Evolutionary conservation across 108 stramenopile genomes (phyloP), one percentile per base, ranked within the genome.

Genomic region (Pseudonitzschia pungens): DNA sequence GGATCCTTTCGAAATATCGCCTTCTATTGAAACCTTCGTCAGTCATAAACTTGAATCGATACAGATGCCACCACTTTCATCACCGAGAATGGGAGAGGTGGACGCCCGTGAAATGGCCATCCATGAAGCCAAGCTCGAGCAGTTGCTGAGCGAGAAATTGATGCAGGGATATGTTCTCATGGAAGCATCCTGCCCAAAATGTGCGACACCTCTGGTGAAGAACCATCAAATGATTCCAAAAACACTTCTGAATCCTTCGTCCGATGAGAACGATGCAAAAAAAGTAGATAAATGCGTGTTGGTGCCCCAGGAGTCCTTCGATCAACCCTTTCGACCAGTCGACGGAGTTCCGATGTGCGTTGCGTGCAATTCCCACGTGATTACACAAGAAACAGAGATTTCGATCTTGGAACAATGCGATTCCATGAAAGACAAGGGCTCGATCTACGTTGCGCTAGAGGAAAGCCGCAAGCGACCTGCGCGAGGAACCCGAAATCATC

Each of bases 311-410:
- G 59, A 43, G 5, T 71, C 69, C 52, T 71, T 71, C 33, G 71
- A 65, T 22, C 62, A 72, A 62, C 77, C 77, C 18, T 78, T 78
- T 58, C 14, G 67, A 16, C 85, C 85, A 4, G 71, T 86, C 15
- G 67, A 72, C 1, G 81, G 79, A 26, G 77, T 86, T 33, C 82
- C 85, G 2, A 76, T 81, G 54, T 86, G 85, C 63, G 81, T 86
- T 20, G 18, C 53, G 12, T 86, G 85, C 55, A 53, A 59, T 9
- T 68, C 77, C 18, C 79, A 82, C 41, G 77, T 86, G 11, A 73
- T 83, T 20, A 82, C 81, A 10, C 45, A 77, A 12, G 72, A 79
- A 29, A 21, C 43, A 1, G 81, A 86, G 45, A 58, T 80, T n/a
- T 58, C 42, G 0, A 51, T 79, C 27, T 40, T 79, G 70, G 79